Evolutionary conservation across 768 basidiomycete species (phyloP).

Genomic region (Psilocybe sp.): DNA sequence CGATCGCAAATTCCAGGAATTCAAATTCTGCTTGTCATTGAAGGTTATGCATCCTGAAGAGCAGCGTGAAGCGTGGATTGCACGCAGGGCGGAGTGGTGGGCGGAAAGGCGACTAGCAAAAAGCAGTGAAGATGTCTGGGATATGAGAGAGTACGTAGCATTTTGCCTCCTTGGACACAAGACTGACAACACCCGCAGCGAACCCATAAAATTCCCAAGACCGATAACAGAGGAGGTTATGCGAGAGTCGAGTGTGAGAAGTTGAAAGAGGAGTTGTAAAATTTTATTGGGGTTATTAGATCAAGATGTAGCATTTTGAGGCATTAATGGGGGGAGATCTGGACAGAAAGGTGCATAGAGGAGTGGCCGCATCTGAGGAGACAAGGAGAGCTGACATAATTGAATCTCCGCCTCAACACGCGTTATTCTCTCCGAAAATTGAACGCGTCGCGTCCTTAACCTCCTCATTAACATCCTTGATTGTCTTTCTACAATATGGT

Average conservation of each 20-base stretch:
- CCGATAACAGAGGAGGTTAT: slow-evolving; percentile 28
- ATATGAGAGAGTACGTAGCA: slow-evolving; percentile 61
- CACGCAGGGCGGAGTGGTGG: slow-evolving; percentile 92
- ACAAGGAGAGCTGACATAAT: slow-evolving; percentile 10
- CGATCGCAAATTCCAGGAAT: slow-evolving; percentile 78
- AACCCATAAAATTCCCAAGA: slow-evolving; percentile 50
- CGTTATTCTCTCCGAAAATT: slow-evolving; percentile 21
- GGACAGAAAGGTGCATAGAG: no score
- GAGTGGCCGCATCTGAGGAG: slow-evolving; percentile 1
- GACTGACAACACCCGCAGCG: slow-evolving; percentile 26
- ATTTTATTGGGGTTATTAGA: no score
- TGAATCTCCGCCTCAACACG: slow-evolving; percentile 39
- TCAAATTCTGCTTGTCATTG: slow-evolving; percentile 90
- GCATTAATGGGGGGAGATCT: no score
- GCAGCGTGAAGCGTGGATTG: slow-evolving; percentile 81
- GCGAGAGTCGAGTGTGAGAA: slow-evolving; percentile 3
- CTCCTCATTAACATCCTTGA: slow-evolving; percentile 13
- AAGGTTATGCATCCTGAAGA: slow-evolving; percentile 78
- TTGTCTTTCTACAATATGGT: slow-evolving; percentile 33
- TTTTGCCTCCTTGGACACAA: not conserved
- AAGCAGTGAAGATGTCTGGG: slow-evolving; percentile 97
- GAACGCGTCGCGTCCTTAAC: slow-evolving; percentile 44
- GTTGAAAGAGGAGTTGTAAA: slow-evolving; percentile 3
- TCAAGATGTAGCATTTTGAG: no score
- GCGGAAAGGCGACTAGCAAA: slow-evolving; percentile 67